phyloP scores from a whole-genome alignment of 352 stramenopile species.

The Phytophthora colocasiae region DNA sequence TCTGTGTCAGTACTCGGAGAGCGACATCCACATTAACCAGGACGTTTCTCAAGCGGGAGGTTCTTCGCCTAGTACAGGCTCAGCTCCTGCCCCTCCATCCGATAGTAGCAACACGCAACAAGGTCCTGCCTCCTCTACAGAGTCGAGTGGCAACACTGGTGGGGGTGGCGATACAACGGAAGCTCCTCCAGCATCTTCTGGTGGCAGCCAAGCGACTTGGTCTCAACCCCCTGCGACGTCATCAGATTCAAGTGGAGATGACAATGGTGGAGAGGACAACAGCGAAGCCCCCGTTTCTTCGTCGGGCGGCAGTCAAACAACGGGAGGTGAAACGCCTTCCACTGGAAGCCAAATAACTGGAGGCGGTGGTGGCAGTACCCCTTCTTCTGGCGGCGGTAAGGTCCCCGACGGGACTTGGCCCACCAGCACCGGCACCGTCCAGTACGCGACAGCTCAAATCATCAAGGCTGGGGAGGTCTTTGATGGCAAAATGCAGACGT shows the following conservation, averaged over 20 bases:
- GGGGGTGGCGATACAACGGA: slow-evolving; percentile 1
- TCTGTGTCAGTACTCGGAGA: slow-evolving; percentile 38
- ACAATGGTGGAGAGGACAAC: not conserved
- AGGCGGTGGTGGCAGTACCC: slow-evolving; percentile 21
- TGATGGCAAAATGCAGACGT: slow-evolving; percentile 52
- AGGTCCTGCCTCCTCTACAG: not conserved
- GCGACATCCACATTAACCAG: slow-evolving; percentile 31
- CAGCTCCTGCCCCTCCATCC: not conserved
- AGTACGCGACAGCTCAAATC: slow-evolving; percentile 29
- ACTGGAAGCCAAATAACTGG: slow-evolving; percentile 7
- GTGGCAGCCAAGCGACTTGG: not conserved
- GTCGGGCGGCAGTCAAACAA: slow-evolving; percentile 8
- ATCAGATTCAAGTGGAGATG: not conserved
- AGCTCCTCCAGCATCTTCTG: not conserved
- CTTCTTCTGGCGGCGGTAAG: slow-evolving; percentile 18
- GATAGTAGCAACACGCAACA: not conserved
- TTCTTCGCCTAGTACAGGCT: slow-evolving; percentile 10
- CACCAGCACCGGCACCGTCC: slow-evolving; percentile 12
- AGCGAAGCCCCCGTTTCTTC: slow-evolving; percentile 6
- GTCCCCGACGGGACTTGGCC: slow-evolving; percentile 22
- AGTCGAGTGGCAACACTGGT: not conserved
- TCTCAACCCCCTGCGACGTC: not conserved
- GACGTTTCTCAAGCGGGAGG: slow-evolving; percentile 24
- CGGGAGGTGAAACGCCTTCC: not conserved
- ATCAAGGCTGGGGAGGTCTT: slow-evolving; percentile 40